Evolutionary conservation across 2,329 filamentous ascomycete species (phyloP).

Genomic region (Monilinia vaccinii-corymbosi): DNA sequence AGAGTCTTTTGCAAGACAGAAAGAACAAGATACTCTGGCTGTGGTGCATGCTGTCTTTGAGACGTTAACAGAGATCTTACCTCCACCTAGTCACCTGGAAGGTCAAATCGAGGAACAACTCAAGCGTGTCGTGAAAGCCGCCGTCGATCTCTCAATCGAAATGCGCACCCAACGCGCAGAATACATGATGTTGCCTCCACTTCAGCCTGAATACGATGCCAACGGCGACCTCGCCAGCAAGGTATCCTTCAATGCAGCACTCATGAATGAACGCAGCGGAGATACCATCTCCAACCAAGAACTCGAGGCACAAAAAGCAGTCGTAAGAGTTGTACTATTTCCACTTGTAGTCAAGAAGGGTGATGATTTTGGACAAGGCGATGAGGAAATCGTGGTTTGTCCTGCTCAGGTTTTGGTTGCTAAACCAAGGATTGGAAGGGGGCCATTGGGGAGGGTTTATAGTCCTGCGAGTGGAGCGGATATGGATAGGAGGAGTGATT

Average conservation of each 20-base stretch:
- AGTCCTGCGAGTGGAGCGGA: slow-evolving; percentile 14
- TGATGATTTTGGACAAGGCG: slow-evolving; percentile 75
- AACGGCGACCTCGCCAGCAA: slow-evolving; percentile 84
- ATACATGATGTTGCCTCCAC: slow-evolving; percentile 95
- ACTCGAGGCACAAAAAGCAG: slow-evolving; percentile 63
- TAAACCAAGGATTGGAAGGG: slow-evolving; percentile 25
- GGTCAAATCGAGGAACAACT: slow-evolving; percentile 75
- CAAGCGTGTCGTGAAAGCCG: slow-evolving; percentile 77
- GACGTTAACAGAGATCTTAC: slow-evolving; percentile 74
- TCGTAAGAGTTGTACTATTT: slow-evolving; percentile 89
- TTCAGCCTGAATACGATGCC: slow-evolving; percentile 89
- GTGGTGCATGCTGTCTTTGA: slow-evolving; percentile 88
- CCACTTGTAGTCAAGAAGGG: slow-evolving; percentile 95
- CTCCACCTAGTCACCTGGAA: slow-evolving; percentile 75
- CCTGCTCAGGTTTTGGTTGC: slow-evolving; percentile 89
- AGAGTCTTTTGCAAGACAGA: slow-evolving; percentile 70
- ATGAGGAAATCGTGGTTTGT: slow-evolving; percentile 91
- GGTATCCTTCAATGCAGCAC: slow-evolving; percentile 80
- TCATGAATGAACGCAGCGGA: slow-evolving; percentile 89
- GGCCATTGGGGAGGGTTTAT: slow-evolving; percentile 18
- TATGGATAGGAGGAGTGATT: slow-evolving; percentile 13
- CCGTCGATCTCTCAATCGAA: slow-evolving; percentile 84
- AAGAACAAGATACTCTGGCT: slow-evolving; percentile 83
- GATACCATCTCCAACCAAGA: slow-evolving; percentile 63
- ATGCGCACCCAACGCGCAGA: slow-evolving; percentile 96